Percentiles rank a stretch among this genome's conserved stretches.
phyloP scores from a whole-genome alignment of 2,329 filamentous ascomycete species.

The Aureobasidium sp. region DNA sequence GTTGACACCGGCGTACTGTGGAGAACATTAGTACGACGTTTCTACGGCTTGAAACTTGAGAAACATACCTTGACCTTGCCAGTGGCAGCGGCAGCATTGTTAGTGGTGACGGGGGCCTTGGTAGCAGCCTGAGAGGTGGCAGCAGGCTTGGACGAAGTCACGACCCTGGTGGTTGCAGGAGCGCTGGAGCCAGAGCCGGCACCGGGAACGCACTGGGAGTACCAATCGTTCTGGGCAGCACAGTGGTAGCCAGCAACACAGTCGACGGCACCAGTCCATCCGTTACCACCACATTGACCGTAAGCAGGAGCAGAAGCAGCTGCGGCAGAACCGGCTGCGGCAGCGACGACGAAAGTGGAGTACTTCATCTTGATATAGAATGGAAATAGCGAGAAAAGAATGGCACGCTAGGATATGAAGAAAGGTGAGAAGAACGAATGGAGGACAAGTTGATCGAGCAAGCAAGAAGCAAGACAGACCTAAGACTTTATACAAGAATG shows the following conservation, averaged over 20 bases:
- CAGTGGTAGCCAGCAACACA: constrained; percentile 29
- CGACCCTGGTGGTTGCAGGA: not conserved
- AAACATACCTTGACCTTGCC: constrained; percentile 20
- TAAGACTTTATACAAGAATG: not conserved
- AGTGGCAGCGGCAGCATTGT: constrained; percentile 9
- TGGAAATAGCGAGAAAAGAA: constrained; percentile 14
- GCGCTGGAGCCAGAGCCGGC: constrained; percentile 12
- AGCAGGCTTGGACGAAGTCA: not conserved
- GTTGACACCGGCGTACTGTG: constrained; percentile 26
- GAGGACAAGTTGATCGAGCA: not conserved
- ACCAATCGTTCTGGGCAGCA: constrained; percentile 24
- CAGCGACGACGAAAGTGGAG: constrained; percentile 20
- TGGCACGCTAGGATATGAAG: constrained; percentile 9
- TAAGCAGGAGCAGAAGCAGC: constrained; percentile 18
- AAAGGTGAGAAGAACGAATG: constrained; percentile 3
- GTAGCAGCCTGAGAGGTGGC: not conserved
- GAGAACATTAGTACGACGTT: not conserved
- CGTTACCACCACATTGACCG: constrained; percentile 22
- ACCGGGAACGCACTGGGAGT: constrained; percentile 27
- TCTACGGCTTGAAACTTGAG: not conserved
- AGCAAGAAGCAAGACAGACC: not conserved
- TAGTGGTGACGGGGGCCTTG: constrained; percentile 17
- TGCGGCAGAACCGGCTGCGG: constrained; percentile 18
- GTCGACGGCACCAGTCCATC: constrained; percentile 25
- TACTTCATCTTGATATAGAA: constrained; percentile 22